A percentile compares a stretch with the other conserved stretches of the same genome.
Conservation (phyloP, 495 filamentous ascomycete species). For the Bacidia gigantensis region DNA sequence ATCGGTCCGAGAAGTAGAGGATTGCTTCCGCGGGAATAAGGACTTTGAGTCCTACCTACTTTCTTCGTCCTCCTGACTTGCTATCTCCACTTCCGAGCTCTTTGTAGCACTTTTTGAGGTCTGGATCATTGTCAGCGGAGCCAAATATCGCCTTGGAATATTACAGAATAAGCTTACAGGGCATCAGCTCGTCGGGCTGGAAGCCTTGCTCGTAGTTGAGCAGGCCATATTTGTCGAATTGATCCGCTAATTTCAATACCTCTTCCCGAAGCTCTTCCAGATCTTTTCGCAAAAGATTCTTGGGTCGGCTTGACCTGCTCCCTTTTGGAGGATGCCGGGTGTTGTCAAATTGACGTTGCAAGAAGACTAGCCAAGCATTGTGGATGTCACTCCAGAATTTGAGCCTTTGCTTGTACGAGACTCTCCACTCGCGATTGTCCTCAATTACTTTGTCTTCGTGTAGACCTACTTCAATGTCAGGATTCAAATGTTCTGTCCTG, state of each 20-base stretch:
- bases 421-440: background rate
- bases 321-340: constrained; percentile 42
- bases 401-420: constrained; percentile 29
- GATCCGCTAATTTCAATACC: constrained; percentile 68
- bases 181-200: constrained; percentile 85
- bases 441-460: background rate
- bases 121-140: background rate
- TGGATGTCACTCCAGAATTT: constrained; percentile 93
- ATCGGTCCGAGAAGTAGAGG: no score
- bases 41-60: background rate
- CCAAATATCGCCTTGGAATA: no score
- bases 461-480: background rate
- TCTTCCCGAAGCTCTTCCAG: constrained; percentile 72
- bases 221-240: constrained; percentile 72
- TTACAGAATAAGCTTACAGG: no score
- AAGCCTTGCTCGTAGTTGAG: constrained; percentile 97
- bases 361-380: constrained; percentile 75
- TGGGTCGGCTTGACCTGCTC: constrained; percentile 45
- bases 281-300: constrained; percentile 48
- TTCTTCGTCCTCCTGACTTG: background rate
- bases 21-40: no score
- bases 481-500: background rate
- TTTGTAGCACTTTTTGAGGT: background rate
- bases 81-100: background rate
- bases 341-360: constrained; percentile 79